Percentiles rank a stretch among this genome's conserved stretches.
Evolutionary conservation across 2,329 filamentous ascomycete species (phyloP).

Genomic region (Chaetomiaceae sp.): DNA sequence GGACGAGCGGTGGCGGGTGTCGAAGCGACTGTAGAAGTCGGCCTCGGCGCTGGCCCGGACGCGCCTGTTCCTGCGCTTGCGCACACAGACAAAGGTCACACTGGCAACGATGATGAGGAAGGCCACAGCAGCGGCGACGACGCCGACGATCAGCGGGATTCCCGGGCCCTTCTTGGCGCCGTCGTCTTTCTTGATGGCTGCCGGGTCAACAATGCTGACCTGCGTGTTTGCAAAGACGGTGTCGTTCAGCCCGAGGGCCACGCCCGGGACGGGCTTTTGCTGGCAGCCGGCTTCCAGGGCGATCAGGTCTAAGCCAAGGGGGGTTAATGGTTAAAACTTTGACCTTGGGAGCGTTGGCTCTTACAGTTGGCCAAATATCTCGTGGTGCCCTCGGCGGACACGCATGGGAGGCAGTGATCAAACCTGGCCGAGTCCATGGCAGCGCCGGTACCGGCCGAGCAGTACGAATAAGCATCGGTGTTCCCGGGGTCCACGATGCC

Average conservation of each 20-base stretch:
- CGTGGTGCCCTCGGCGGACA: slow-evolving; percentile 39
- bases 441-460: slow-evolving; percentile 37
- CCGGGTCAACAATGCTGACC: slow-evolving; percentile 35
- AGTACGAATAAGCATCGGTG: slow-evolving; percentile 44
- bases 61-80: slow-evolving; percentile 40
- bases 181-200: slow-evolving; percentile 16
- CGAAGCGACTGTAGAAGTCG: slow-evolving; percentile 25
- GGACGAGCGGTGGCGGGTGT: slow-evolving; percentile 38
- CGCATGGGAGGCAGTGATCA: slow-evolving; percentile 42
- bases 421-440: slow-evolving; percentile 33
- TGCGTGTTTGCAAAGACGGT: slow-evolving; percentile 26
- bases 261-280: slow-evolving; percentile 37
- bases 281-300: slow-evolving; percentile 49
- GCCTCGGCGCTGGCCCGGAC: slow-evolving; percentile 27
- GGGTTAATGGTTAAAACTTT: no score
- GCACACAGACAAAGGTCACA: slow-evolving; percentile 41
- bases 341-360: no score
- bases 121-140: slow-evolving; percentile 38
- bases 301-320: slow-evolving; percentile 45
- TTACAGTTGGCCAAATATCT: slow-evolving; percentile 48
- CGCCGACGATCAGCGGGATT: slow-evolving; percentile 40
- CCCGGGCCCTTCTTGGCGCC: slow-evolving; percentile 28
- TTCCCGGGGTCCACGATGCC: slow-evolving; percentile 34
- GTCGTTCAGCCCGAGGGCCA: slow-evolving; percentile 28
- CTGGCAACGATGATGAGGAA: slow-evolving; percentile 36